phyloP scores from a whole-genome alignment of 1,284 basidiomycete species.

The Ganoderma leucocontextum region DNA sequence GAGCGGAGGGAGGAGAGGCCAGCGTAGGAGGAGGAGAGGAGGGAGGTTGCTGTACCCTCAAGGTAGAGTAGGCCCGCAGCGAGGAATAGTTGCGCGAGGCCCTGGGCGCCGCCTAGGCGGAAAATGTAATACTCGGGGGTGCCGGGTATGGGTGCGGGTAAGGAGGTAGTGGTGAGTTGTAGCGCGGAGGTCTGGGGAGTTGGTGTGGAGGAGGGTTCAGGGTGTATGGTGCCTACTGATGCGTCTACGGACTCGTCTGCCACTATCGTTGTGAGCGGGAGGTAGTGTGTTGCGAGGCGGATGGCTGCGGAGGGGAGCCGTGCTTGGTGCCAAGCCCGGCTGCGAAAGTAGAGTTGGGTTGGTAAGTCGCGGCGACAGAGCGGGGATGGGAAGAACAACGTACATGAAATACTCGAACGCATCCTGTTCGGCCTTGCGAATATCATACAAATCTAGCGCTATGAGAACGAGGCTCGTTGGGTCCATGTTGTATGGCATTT shows the following conservation, averaged over 20 bases:
- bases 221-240: conserved; percentile 19
- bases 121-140: conserved; percentile 67
- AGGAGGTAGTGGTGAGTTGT: conserved; percentile 18
- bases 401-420: conserved; percentile 84
- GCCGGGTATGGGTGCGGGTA: conserved; percentile 48
- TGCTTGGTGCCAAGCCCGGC: conserved; percentile 81
- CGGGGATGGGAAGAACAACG: conserved; percentile 38
- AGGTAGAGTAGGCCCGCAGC: conserved; percentile 79
- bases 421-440: conserved; percentile 73
- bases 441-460: conserved; percentile 74
- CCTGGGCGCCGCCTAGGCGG: conserved; percentile 66
- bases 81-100: conserved; percentile 75
- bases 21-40: conserved; percentile 74
- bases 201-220: conserved; percentile 27
- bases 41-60: conserved; percentile 72
- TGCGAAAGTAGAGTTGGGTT: conserved; percentile 39
- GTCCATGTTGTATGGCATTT: conserved; percentile 81
- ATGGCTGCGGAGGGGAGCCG: conserved; percentile 77
- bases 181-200: conserved; percentile 25
- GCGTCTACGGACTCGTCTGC: conserved; percentile 29
- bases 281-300: conserved; percentile 74
- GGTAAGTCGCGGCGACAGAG: conserved; percentile 15
- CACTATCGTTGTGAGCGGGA: conserved; percentile 55
- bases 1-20: conserved; percentile 78
- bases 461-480: conserved; percentile 77